phyloP scores from a whole-genome alignment of 768 basidiomycete genomes.

The Leccinum subtestaceum region DNA sequence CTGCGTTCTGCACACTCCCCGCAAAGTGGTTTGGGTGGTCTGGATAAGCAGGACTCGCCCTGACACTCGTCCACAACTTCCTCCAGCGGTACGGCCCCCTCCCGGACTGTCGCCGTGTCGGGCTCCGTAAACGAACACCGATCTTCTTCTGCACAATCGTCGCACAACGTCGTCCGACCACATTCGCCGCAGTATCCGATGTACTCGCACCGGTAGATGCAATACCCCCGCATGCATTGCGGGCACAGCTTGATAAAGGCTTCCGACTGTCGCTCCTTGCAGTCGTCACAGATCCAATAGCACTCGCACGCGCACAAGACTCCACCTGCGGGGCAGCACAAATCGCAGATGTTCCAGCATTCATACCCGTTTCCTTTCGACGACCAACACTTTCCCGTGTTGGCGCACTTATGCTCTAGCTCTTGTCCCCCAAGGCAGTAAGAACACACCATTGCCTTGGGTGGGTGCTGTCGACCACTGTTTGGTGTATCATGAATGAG shows the following conservation, averaged over 20 bases:
- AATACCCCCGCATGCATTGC: constrained; percentile 19
- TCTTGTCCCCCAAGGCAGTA: constrained; percentile 4
- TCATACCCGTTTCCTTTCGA: background rate
- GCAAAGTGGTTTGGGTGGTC: constrained; percentile 4
- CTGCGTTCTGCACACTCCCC: constrained; percentile 3
- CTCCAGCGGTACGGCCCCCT: background rate
- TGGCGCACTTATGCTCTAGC: constrained; percentile 10
- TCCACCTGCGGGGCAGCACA: constrained; percentile 18
- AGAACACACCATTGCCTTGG: background rate
- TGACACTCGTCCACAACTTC: background rate
- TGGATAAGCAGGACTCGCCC: too few relatives aligned
- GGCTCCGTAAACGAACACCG: background rate
- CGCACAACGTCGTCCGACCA: constrained; percentile 19
- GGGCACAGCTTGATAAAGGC: constrained; percentile 16
- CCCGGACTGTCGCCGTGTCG: constrained; percentile 12
- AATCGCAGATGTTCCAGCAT: constrained; percentile 14
- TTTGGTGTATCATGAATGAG: background rate
- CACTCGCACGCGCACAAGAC: constrained; percentile 22
- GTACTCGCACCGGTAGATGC: constrained; percentile 22
- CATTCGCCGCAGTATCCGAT: constrained; percentile 22
- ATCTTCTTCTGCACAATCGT: constrained; percentile 28
- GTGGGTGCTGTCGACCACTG: too few relatives aligned
- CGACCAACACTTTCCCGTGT: constrained; percentile 21
- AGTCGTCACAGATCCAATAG: constrained; percentile 26
- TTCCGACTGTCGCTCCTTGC: constrained; percentile 3